Evolutionary conservation across 192 early-diverging fungal species (phyloP).

Genomic region (Pilaira anomala): DNA sequence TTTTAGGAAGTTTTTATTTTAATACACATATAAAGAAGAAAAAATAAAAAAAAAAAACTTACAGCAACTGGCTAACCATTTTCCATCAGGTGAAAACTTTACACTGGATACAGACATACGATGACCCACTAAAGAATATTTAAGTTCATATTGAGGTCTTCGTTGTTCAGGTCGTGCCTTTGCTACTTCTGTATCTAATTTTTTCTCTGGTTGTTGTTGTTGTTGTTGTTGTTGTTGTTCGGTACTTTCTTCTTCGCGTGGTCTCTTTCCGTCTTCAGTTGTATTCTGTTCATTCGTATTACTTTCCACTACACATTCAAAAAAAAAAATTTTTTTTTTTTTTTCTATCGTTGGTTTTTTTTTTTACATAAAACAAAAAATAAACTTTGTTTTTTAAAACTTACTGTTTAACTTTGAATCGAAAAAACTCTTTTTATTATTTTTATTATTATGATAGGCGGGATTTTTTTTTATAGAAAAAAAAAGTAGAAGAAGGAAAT

Average conservation of each 20-base stretch:
- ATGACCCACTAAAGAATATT: conserved; percentile 89
- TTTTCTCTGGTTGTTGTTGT: conserved; percentile 1
- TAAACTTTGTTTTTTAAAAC: no score
- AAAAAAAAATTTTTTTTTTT: no score
- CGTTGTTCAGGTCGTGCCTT: conserved; percentile 26
- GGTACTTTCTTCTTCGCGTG: conserved; percentile 1
- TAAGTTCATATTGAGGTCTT: conserved; percentile 81
- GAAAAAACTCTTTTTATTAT: no score
- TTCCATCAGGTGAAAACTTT: conserved; percentile 97
- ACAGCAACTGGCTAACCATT: conserved; percentile 91
- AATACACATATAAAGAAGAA: background rate
- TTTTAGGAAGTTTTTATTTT: background rate
- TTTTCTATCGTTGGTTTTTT: no score
- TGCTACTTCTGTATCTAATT: conserved; percentile 17
- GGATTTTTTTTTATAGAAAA: no score
- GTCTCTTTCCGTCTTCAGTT: background rate
- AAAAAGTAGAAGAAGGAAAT: no score
- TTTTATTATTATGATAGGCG: no score
- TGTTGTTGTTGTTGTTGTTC: conserved; percentile 10
- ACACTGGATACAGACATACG: conserved; percentile 92
- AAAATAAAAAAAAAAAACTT: conserved; percentile 32
- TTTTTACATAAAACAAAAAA: no score
- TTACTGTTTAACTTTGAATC: no score
- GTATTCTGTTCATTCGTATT: no score
- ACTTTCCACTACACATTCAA: no score